phyloP scores from a whole-genome alignment of 306 rosid species.

The Mimosa bimucronata region DNA sequence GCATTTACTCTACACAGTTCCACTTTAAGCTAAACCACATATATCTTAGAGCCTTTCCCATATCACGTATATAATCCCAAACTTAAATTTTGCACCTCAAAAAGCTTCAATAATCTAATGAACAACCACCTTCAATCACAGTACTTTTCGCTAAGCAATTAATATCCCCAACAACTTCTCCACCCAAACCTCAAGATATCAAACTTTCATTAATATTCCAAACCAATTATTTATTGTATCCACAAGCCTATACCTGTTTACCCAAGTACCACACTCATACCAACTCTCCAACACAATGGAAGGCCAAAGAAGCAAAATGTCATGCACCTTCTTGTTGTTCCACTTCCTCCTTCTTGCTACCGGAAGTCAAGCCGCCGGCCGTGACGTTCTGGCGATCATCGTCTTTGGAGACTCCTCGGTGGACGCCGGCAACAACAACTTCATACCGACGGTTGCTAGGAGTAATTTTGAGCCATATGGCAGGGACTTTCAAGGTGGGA shows the following conservation, averaged over 20 bases:
- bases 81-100: not conserved
- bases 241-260: constrained; percentile 9
- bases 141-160: constrained; percentile 18
- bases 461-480: constrained; percentile 94
- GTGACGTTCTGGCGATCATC: constrained; percentile 60
- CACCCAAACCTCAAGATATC: constrained; percentile 39
- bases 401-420: constrained; percentile 94
- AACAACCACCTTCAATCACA: not conserved
- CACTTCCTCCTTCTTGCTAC: constrained; percentile 23
- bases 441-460: constrained; percentile 74
- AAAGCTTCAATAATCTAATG: not conserved
- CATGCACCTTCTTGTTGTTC: constrained; percentile 31
- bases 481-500: constrained; percentile 75
- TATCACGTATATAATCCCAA: not conserved
- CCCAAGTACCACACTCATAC: constrained; percentile 9
- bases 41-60: not conserved
- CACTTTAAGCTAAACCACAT: not conserved
- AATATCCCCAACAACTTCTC: constrained; percentile 57
- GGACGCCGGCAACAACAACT: constrained; percentile 94
- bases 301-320: constrained; percentile 10
- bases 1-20: not conserved
- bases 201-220: constrained; percentile 40
- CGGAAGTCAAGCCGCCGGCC: not conserved
- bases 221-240: constrained; percentile 46
- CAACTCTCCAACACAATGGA: constrained; percentile 18